Evolutionary conservation across 176 grass and related monocot species (phyloP), one percentile per base, ranked within the genome.

Genomic region (Puccinellia tenuiflora): DNA sequence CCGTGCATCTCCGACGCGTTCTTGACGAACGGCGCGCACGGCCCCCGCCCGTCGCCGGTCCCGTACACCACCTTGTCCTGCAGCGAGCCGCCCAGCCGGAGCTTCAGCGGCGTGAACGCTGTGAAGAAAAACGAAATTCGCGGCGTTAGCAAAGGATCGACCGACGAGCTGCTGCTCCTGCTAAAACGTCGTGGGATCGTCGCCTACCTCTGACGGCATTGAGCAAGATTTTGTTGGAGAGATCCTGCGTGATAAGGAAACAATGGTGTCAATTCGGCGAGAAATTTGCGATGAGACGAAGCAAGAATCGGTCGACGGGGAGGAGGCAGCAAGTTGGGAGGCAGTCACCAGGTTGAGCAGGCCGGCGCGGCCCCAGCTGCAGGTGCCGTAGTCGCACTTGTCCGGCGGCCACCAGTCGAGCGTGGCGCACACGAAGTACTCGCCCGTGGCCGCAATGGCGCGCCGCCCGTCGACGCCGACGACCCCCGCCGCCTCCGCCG

Each of bases 371-470:
- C 93, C 96, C 93, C 96, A 99, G 80, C 83, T 88, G 68, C 96
- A 99, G 75, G 93, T 99, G 29, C 91, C 96, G 83, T 99, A 99
- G 84, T 99, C 96, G 75, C 91, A 99, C 68, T 99, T 99, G 15
- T 99, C 93, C 33, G 89, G 91, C 79, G 93, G 96, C 96, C 96
- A 99, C 96, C 96, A 99, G 79, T 99, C 96, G 87, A 99, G 40
- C 5, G 96, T 99, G 29, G 93, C 93, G 60, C 96, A 99, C 4
- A 99, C 73, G 82, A 96, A 99, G 78, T 99, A 88, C 34, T 90
- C 91, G 42, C 88, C 96, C 3, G 89, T 99, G 0, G 70, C 25
- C 47, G 93, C 96, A 71, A 99, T 78, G 81, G 89, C 76, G 77
- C 65, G 70, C 68, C 64, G 64, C 30, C 87, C 93, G 5, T 93